Percentiles rank a stretch among this genome's conserved stretches.
Conservation (phyloP, 2,329 filamentous ascomycete species). For the Alternaria burnsii region DNA sequence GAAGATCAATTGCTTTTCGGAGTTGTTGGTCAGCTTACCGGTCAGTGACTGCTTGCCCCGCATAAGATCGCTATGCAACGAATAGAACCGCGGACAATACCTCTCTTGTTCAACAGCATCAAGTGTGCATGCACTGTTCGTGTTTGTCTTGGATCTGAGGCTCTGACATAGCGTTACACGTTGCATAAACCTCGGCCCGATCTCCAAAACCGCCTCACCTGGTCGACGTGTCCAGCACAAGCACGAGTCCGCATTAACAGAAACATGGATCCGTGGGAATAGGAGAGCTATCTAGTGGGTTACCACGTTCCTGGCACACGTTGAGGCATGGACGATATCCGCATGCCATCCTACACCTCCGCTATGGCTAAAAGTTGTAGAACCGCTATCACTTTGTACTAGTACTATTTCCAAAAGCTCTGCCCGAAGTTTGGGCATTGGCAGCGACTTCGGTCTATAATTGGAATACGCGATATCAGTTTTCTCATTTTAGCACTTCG, state of each 20-base stretch:
- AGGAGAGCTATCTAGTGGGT: not conserved
- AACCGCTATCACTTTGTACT: conserved; percentile 5
- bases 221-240: not conserved
- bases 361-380: conserved; percentile 1
- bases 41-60: conserved; percentile 15
- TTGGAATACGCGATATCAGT: not conserved
- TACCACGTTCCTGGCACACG: not conserved
- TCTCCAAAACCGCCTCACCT: not conserved
- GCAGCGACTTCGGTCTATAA: not conserved
- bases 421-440: not conserved
- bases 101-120: not conserved
- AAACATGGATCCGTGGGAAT: not conserved
- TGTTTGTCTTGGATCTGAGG: not conserved
- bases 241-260: not conserved
- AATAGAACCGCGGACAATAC: not conserved
- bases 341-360: not conserved
- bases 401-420: conserved; percentile 4
- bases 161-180: not conserved
- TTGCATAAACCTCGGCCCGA: conserved; percentile 6
- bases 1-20: conserved; percentile 42
- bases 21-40: conserved; percentile 35
- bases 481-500: not conserved
- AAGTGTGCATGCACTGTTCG: not conserved
- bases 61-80: not conserved
- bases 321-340: not conserved